A percentile compares a stretch with the other conserved stretches of the same genome.
Conservation (phyloP, 2,329 filamentous ascomycete genomes). For the Ophiostoma australiae region DNA sequence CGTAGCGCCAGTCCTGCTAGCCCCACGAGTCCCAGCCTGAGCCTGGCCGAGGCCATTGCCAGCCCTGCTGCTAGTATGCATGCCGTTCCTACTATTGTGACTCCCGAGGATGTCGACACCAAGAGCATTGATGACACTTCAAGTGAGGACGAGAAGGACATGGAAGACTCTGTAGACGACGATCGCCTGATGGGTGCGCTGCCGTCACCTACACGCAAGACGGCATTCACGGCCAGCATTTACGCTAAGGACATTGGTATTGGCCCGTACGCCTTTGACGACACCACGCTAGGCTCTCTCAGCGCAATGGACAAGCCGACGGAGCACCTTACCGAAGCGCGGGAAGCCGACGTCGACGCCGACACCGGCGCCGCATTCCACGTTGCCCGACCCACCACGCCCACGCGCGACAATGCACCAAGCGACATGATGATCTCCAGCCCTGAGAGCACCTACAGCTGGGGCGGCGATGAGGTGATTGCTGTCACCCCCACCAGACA, state of each 20-base stretch:
- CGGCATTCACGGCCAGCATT: conserved; percentile 27
- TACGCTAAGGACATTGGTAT: conserved; percentile 28
- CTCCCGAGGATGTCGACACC: background rate
- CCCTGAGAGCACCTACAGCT: conserved; percentile 18
- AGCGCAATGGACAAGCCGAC: conserved; percentile 16
- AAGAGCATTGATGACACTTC: conserved; percentile 3
- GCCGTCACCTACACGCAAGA: conserved; percentile 19
- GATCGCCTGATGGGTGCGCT: background rate
- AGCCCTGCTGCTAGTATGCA: background rate
- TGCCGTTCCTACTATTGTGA: background rate
- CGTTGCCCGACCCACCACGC: background rate
- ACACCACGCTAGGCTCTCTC: background rate
- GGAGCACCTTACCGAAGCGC: conserved; percentile 4
- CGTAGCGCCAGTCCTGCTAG: background rate
- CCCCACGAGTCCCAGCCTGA: background rate
- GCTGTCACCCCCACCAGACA: background rate
- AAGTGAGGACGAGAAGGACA: background rate
- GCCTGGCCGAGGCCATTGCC: background rate
- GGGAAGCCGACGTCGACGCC: background rate
- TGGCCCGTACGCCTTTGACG: conserved; percentile 27
- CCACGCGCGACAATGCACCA: background rate
- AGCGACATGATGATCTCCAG: background rate
- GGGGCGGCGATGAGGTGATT: conserved; percentile 16
- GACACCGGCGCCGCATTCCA: background rate
- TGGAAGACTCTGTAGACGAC: background rate